Base-by-base conservation (phyloP, 1,284 basidiomycete species). In the Leccinum brunneo-olivaceum region DNA sequence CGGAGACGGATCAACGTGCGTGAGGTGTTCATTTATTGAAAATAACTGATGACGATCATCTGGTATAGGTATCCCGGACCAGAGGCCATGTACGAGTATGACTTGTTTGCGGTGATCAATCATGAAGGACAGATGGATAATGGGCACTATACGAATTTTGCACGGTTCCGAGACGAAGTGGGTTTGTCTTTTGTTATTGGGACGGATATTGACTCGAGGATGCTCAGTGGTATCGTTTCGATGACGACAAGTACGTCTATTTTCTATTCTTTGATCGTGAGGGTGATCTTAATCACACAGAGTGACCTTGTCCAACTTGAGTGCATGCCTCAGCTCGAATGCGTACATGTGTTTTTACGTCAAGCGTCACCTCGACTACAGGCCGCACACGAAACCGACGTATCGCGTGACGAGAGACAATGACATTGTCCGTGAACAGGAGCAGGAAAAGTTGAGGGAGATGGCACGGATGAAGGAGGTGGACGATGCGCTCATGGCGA, bases 91-190 rank as follows among this genome's bases (percentile, higher is more conserved):
- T 97, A 90, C 64, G 82, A 89, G 43, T 97, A 96, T 62, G 90
- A 96, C 57, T 76, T 97, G 2, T 93, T 95, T 57, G 87, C 90
- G 7, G 91, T 97, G 25, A 85, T 97, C 48, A 93, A 92, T 50
- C 94, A 97, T 64, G 90, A 96, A 61, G 94, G 94, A 8, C 85
- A 89, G 62, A 81, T 98, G 57, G 86, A 94, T 63, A 96, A 92
- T 48, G 94, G 94, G 0, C 94, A 97, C 60, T 97, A 97, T 64
- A 90, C 84, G 21, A 90, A 85, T 62, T 92, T 76, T 58, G 82
- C 85, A 19, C 76, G 85, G 23, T 86, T 78, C 53, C 73, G 81
- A 46, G 79, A 89, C 51, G 79, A 86, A 72, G 86, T 84, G 48
- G 37, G 78, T 65, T 7, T 5, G 4, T 19, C 7, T n/a, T 28